Evolutionary conservation across 2,329 filamentous ascomycete species (phyloP).

Genomic region (Decorospora gaudefroyi): DNA sequence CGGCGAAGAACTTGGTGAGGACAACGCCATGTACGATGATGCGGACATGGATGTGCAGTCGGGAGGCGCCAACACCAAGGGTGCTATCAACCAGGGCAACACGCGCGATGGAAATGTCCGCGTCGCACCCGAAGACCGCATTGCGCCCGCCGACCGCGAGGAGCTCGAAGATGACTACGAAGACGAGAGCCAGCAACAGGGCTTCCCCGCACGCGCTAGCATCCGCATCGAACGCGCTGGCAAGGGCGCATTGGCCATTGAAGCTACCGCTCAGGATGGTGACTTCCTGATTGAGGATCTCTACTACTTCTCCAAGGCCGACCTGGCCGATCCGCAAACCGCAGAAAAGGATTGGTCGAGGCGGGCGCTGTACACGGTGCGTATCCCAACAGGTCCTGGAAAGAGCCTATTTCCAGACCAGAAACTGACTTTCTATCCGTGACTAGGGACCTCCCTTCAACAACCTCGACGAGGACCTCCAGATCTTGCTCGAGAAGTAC

Average conservation of each 20-base stretch:
- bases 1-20: slow-evolving; percentile 57
- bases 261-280: slow-evolving; percentile 84
- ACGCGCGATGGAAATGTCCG: slow-evolving; percentile 58
- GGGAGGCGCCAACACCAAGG: slow-evolving; percentile 62
- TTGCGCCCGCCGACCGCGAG: slow-evolving; percentile 62
- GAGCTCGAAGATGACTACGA: slow-evolving; percentile 62
- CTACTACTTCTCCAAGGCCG: slow-evolving; percentile 79
- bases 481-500: slow-evolving; percentile 88
- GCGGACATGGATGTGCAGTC: slow-evolving; percentile 54
- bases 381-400: no score
- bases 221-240: slow-evolving; percentile 86
- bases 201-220: slow-evolving; percentile 80
- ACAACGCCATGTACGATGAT: slow-evolving; percentile 53
- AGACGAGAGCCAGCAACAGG: slow-evolving; percentile 57
- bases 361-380: slow-evolving; percentile 72
- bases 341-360: slow-evolving; percentile 78
- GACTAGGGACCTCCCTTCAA: slow-evolving; percentile 83
- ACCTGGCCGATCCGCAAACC: slow-evolving; percentile 73
- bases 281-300: slow-evolving; percentile 87
- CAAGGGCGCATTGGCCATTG: slow-evolving; percentile 84
- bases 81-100: slow-evolving; percentile 59
- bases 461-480: slow-evolving; percentile 94
- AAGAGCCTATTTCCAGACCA: no score
- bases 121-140: slow-evolving; percentile 60
- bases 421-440: no score